Evolutionary conservation across 2,329 filamentous ascomycete species (phyloP).

Genomic region (Colletotrichum sp.): DNA sequence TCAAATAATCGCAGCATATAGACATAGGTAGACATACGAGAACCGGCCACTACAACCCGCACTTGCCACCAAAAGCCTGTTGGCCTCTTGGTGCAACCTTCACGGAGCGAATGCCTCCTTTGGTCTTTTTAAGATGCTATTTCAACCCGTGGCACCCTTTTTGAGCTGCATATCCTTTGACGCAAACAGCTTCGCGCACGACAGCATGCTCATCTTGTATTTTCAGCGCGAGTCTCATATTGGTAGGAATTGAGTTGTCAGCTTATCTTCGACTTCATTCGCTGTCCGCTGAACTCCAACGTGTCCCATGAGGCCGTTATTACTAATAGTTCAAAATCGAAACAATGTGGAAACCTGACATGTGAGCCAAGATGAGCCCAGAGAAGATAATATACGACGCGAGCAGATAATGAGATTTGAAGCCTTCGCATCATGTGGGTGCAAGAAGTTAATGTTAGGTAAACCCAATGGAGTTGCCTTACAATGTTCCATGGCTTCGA

Average conservation of each 20-base stretch:
- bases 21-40: background rate
- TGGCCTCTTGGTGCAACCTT: background rate
- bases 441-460: background rate
- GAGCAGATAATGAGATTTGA: background rate
- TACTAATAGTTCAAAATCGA: background rate
- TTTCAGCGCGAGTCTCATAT: background rate
- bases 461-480: background rate
- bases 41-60: accelerated
- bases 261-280: background rate
- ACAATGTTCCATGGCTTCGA: background rate
- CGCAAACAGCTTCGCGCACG: accelerated
- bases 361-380: background rate
- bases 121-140: background rate
- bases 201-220: accelerated
- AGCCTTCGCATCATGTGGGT: background rate
- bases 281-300: background rate
- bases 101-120: background rate
- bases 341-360: accelerated
- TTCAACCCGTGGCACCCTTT: background rate
- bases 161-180: accelerated
- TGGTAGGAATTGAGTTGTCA: accelerated
- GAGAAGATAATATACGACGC: accelerated
- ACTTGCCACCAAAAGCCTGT: background rate
- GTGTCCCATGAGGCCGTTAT: background rate
- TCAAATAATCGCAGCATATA: too few relatives aligned